Evolutionary conservation across 2,329 filamentous ascomycete genomes (phyloP).

Genomic region (Reticulascus tulasneorum): DNA sequence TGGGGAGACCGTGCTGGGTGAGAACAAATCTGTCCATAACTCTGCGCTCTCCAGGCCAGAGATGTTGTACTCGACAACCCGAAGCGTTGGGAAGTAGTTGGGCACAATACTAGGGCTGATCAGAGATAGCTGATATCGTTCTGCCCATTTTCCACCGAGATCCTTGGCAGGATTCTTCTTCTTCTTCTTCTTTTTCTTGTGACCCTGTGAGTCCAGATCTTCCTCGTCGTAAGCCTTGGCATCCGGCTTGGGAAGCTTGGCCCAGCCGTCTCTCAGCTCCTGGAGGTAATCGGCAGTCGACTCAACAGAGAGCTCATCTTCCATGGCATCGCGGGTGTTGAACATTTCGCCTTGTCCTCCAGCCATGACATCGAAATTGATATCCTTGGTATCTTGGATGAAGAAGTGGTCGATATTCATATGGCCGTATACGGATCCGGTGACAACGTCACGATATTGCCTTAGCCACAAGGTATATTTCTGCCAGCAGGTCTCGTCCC

Average conservation of each 20-base stretch:
- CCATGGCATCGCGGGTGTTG: conserved; percentile 32
- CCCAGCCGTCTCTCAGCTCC: conserved; percentile 75
- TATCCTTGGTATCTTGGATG: conserved; percentile 76
- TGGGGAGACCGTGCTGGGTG: neutral
- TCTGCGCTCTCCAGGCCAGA: conserved; percentile 62
- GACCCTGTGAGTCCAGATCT: conserved; percentile 23
- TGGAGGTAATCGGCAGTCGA: conserved; percentile 77
- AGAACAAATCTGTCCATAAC: conserved; percentile 38
- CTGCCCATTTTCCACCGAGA: conserved; percentile 76
- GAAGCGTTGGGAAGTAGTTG: conserved; percentile 83
- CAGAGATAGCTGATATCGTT: conserved; percentile 77
- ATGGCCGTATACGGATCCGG: conserved; percentile 78
- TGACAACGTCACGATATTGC: conserved; percentile 86
- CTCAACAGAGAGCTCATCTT: conserved; percentile 54
- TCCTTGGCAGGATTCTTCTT: conserved; percentile 50
- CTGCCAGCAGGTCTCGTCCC: conserved; percentile 98
- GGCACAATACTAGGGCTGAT: conserved; percentile 87
- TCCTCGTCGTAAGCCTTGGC: conserved; percentile 11
- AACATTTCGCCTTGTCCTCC: conserved; percentile 19
- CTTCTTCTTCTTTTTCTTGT: conserved; percentile 36
- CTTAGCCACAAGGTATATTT: conserved; percentile 90
- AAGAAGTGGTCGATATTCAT: conserved; percentile 99
- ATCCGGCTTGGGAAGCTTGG: conserved; percentile 60
- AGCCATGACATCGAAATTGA: conserved; percentile 54
- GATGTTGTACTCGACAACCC: conserved; percentile 94